A percentile compares a stretch with the other conserved stretches of the same genome.
phyloP scores from a whole-genome alignment of 805 yeast genomes.

The Yamadazyma sp. region DNA sequence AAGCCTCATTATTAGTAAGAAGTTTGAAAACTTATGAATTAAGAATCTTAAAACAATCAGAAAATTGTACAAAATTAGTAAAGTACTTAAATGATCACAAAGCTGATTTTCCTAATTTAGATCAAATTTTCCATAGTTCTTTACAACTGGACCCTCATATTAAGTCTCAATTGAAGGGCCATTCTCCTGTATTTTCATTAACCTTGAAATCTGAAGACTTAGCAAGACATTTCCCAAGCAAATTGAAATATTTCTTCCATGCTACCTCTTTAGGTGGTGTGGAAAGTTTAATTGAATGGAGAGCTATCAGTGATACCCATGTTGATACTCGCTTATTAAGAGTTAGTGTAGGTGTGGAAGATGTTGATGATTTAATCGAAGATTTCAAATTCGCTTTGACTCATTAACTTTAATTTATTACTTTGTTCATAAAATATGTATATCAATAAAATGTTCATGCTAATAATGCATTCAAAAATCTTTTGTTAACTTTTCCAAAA shows the following conservation, averaged over 20 bases:
- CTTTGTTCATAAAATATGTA: background rate
- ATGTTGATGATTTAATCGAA: slow-evolving; percentile 67
- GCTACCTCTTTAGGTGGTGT: slow-evolving; percentile 87
- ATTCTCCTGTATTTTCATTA: slow-evolving; percentile 73
- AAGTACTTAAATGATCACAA: slow-evolving; percentile 52
- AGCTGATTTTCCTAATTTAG: slow-evolving; percentile 44
- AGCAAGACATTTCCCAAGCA: slow-evolving; percentile 65
- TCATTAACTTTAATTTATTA: background rate
- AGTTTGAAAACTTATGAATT: slow-evolving; percentile 78
- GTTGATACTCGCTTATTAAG: slow-evolving; percentile 62
- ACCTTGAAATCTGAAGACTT: slow-evolving; percentile 45
- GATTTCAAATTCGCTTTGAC: slow-evolving; percentile 65
- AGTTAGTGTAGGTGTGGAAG: slow-evolving; percentile 79
- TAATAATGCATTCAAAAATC: too few species aligned
- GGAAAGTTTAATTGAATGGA: slow-evolving; percentile 89
- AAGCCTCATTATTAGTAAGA: slow-evolving; percentile 68
- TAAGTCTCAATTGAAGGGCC: slow-evolving; percentile 56
- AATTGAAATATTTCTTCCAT: slow-evolving; percentile 71
- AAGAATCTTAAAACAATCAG: slow-evolving; percentile 65
- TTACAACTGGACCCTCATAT: slow-evolving; percentile 71
- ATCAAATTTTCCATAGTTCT: slow-evolving; percentile 65
- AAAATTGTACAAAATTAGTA: slow-evolving; percentile 61
- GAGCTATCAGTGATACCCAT: slow-evolving; percentile 58
- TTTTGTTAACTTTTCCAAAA: slow-evolving; percentile 23
- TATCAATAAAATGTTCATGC: too few species aligned